Percentiles rank a stretch among this genome's conserved stretches.
These are phyloP conservation scores for Physcomitrellopsis africana DNA, from an alignment of 225 moss, liverwort and hornwort species.

Conservation along the genomic window DNA sequence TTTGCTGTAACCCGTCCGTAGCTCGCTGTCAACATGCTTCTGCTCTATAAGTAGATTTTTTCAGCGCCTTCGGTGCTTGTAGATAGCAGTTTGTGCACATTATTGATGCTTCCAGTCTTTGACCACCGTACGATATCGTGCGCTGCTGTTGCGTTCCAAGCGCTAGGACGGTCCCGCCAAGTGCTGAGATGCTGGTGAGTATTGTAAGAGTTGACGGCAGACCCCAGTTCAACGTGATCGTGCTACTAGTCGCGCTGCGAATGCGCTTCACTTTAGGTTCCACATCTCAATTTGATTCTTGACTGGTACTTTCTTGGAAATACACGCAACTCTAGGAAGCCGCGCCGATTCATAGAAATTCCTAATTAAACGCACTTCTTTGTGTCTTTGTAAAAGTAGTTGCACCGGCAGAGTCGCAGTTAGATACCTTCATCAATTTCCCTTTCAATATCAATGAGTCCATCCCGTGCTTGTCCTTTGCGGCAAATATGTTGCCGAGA, in stretches of 20 bases:
- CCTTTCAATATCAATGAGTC: too few species aligned
- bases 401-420: too few species aligned
- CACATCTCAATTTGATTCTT: too few species aligned
- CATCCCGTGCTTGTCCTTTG: too few species aligned
- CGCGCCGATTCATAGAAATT: too few species aligned
- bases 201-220: neutral
- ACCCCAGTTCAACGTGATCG: neutral
- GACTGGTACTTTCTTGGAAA: too few species aligned
- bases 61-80: neutral
- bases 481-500: too few species aligned
- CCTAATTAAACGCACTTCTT: too few species aligned
- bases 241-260: neutral
- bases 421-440: too few species aligned
- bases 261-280: too few species aligned
- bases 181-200: slow-evolving; percentile 10
- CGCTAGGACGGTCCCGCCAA: neutral
- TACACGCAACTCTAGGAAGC: too few species aligned
- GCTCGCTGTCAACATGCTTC: neutral
- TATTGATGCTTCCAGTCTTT: neutral
- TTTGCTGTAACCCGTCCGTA: neutral
- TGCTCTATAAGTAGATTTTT: neutral
- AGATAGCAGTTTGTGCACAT: neutral
- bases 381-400: too few species aligned
- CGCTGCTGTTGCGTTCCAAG: neutral
- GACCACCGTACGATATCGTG: neutral